Evolutionary conservation across 345 rosid genomes (phyloP).

Genomic region (Dimocarpus longan): DNA sequence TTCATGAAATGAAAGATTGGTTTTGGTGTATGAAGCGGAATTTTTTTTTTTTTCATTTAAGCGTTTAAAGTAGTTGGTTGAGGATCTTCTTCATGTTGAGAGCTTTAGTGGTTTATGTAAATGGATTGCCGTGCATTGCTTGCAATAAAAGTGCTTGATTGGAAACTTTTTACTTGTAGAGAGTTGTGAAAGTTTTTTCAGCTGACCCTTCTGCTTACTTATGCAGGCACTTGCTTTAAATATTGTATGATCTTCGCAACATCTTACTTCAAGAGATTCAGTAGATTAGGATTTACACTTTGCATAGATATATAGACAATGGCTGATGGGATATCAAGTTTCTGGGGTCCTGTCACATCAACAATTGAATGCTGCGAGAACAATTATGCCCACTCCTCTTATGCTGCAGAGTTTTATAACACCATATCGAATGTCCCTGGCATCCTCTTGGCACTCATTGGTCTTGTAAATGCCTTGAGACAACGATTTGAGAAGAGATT

Average conservation of each 20-base stretch:
- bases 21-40: too few species aligned
- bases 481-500: conserved; percentile 97
- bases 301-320: conserved; percentile 34
- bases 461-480: conserved; percentile 81
- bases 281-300: neutral
- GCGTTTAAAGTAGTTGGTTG: neutral
- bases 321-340: conserved; percentile 77
- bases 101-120: neutral
- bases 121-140: neutral
- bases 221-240: conserved; percentile 14
- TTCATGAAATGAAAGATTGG: neutral
- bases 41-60: neutral
- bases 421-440: conserved; percentile 76
- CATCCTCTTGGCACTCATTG: conserved; percentile 77
- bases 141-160: neutral
- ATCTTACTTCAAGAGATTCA: neutral
- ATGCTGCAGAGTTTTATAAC: conserved; percentile 89
- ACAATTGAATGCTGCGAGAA: conserved; percentile 81
- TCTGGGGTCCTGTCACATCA: conserved; percentile 97
- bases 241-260: neutral
- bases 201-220: neutral
- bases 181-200: neutral
- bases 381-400: conserved; percentile 72
- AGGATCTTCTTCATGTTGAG: neutral
- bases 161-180: neutral